phyloP scores from a whole-genome alignment of 768 basidiomycete genomes.

The Boletus tylopilopsis region DNA sequence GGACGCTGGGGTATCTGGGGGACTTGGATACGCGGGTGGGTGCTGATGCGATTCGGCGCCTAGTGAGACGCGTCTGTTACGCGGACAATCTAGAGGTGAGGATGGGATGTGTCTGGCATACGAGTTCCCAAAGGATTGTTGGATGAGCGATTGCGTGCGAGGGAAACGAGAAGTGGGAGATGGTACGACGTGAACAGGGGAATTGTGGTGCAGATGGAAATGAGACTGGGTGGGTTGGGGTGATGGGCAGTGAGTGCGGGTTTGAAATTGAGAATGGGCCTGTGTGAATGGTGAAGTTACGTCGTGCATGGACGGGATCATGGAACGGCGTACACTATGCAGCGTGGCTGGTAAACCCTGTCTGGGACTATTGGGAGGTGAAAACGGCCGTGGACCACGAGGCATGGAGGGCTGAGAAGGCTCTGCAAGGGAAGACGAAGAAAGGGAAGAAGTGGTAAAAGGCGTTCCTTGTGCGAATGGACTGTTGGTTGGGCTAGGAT shows the following conservation, averaged over 20 bases:
- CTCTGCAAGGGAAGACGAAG: conserved; percentile 11
- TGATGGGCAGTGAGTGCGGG: not conserved
- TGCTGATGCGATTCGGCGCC: conserved; percentile 1
- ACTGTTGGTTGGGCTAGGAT: conserved; percentile 7
- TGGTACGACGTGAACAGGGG: not conserved
- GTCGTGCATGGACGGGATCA: not conserved
- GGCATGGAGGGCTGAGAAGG: not conserved
- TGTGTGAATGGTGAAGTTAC: not conserved
- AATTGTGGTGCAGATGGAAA: not conserved
- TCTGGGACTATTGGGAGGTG: conserved; percentile 6
- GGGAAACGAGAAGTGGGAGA: conserved; percentile 7
- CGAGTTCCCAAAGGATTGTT: conserved; percentile 10
- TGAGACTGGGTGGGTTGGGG: conserved; percentile 6
- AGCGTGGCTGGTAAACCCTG: conserved; percentile 10
- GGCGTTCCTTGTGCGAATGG: conserved; percentile 10
- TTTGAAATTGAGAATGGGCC: conserved; percentile 7
- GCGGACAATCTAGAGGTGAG: not conserved
- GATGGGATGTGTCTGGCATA: not conserved
- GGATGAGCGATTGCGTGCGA: conserved; percentile 16
- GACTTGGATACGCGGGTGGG: not conserved
- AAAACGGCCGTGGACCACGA: not conserved
- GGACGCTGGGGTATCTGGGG: not conserved
- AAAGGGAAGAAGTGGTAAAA: conserved; percentile 8
- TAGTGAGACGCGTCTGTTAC: conserved; percentile 8
- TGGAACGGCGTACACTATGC: conserved; percentile 10